Evolutionary conservation across 2,329 filamentous ascomycete genomes (phyloP).

Genomic region (Elsinoe ampelina): DNA sequence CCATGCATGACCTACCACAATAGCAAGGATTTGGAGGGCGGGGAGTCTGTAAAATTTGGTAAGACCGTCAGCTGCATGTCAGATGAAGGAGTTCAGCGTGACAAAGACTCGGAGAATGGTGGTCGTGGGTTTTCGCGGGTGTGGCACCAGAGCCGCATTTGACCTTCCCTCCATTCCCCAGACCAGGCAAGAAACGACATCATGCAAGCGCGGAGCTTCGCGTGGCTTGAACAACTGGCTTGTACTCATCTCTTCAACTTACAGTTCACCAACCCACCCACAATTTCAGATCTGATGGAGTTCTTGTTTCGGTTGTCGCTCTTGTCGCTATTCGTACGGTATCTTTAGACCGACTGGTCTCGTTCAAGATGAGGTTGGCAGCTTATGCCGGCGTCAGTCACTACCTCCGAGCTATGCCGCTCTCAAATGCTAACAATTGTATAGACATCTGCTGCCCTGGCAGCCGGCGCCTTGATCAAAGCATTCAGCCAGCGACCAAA

Average conservation of each 20-base stretch:
- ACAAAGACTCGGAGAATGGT: too few species aligned
- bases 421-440: background rate
- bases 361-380: constrained; percentile 17
- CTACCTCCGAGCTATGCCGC: background rate
- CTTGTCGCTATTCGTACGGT: background rate
- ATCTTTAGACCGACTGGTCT: background rate
- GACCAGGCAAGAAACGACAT: background rate
- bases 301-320: background rate
- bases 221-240: background rate
- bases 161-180: too few species aligned
- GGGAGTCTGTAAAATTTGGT: too few species aligned
- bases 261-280: background rate
- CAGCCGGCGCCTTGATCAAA: constrained; percentile 73
- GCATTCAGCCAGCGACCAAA: constrained; percentile 93
- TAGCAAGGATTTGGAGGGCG: too few species aligned
- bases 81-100: too few species aligned
- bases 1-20: background rate
- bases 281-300: background rate
- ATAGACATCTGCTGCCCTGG: constrained; percentile 64
- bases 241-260: background rate
- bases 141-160: too few species aligned
- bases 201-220: background rate
- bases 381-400: constrained; percentile 17
- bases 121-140: too few species aligned
- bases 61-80: too few species aligned